These are phyloP conservation scores for Ustilago trichophora DNA, from an alignment of 1,284 basidiomycete species.

Conservation along the genomic window DNA sequence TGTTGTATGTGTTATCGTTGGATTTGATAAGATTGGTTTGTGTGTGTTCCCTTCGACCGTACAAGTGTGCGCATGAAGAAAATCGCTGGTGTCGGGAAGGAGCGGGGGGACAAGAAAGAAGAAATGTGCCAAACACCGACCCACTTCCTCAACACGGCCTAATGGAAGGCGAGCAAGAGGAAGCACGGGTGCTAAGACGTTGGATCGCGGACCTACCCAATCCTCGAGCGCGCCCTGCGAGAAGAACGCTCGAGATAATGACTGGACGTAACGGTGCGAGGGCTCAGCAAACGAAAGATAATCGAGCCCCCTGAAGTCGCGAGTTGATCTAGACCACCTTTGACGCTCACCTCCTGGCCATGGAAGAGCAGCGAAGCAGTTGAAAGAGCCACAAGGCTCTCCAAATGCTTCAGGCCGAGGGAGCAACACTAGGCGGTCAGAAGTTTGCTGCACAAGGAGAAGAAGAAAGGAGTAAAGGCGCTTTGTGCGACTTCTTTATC, in stretches of 20 bases:
- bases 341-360: conserved; percentile 53
- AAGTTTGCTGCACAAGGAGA: conserved; percentile 52
- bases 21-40: too few species aligned
- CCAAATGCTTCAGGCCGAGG: conserved; percentile 41
- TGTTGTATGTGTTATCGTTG: too few species aligned
- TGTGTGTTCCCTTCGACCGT: too few species aligned
- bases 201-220: conserved; percentile 45
- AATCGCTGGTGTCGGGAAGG: too few species aligned
- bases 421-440: conserved; percentile 52
- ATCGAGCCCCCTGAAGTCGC: conserved; percentile 47
- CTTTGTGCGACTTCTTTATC: conserved; percentile 2
- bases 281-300: conserved; percentile 39
- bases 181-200: conserved; percentile 48
- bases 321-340: conserved; percentile 51
- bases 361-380: conserved; percentile 30
- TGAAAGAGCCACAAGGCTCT: neutral
- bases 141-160: conserved; percentile 29
- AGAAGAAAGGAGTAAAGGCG: conserved; percentile 31
- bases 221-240: conserved; percentile 29
- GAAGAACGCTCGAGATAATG: conserved; percentile 10
- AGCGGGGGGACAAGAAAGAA: neutral
- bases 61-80: too few species aligned
- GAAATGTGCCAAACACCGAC: conserved; percentile 49
- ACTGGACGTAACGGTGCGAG: conserved; percentile 30
- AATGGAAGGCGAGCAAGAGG: conserved; percentile 7